Conservation (phyloP, 2,329 filamentous ascomycete species). For the Zymoseptoria tritici region DNA sequence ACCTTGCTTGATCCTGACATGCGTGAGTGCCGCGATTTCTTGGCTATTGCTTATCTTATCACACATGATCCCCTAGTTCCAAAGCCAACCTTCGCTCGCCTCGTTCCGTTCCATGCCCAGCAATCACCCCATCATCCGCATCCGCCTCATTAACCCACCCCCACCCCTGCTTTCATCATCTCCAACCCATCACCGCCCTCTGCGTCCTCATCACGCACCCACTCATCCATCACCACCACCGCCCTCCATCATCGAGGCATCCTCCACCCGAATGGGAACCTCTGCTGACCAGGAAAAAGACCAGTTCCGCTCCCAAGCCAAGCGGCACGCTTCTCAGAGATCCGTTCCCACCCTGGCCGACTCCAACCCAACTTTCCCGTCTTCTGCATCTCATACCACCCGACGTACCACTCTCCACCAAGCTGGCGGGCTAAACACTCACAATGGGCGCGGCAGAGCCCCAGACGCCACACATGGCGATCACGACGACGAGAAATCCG, state of each 20-base stretch:
- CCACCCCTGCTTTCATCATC: neutral
- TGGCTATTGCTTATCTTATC: neutral
- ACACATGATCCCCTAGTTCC: neutral
- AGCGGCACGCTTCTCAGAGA: constrained; percentile 30
- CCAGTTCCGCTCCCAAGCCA: constrained; percentile 45
- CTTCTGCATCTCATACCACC: constrained; percentile 18
- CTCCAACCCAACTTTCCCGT: constrained; percentile 28
- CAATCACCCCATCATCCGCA: neutral
- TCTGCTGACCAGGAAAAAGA: constrained; percentile 45
- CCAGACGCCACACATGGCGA: constrained; percentile 5
- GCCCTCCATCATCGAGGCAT: constrained; percentile 3
- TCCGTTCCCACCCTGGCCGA: constrained; percentile 14
- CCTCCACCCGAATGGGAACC: constrained; percentile 46
- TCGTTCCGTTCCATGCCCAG: neutral
- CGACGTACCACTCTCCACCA: constrained; percentile 13
- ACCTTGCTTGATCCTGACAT: neutral
- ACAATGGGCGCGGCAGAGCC: constrained; percentile 20
- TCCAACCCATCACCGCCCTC: neutral
- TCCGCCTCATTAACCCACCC: neutral
- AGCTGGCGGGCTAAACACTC: constrained; percentile 28
- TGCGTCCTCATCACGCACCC: neutral
- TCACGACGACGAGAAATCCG: constrained; percentile 21
- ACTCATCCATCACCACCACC: neutral
- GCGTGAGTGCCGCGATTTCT: neutral
- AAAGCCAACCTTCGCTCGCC: neutral